phyloP scores from a whole-genome alignment of 1,139 yeast species.

The Pichiaceae sp. region DNA sequence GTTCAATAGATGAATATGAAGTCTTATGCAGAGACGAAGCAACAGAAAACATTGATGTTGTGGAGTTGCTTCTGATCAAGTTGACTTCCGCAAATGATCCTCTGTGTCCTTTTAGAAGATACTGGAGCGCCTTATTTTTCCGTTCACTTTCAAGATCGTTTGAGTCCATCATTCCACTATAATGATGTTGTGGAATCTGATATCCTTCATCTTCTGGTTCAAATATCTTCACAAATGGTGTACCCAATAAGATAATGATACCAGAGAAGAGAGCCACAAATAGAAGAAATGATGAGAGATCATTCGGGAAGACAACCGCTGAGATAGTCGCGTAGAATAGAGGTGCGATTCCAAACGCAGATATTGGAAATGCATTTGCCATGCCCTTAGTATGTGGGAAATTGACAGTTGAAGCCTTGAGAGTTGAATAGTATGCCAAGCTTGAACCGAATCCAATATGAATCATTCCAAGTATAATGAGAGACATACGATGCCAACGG shows the following conservation, averaged over 20 bases:
- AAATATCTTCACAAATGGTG: constrained; percentile 20
- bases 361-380: constrained; percentile 53
- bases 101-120: constrained; percentile 23
- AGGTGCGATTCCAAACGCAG: constrained; percentile 44
- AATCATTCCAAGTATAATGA: constrained; percentile 41
- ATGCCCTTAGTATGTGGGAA: constrained; percentile 64
- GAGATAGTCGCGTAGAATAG: constrained; percentile 29
- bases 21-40: constrained; percentile 5
- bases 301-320: constrained; percentile 33
- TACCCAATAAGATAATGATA: constrained; percentile 17
- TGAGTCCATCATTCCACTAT: constrained; percentile 1
- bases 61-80: constrained; percentile 15
- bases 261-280: constrained; percentile 26
- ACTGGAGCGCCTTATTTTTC: constrained; percentile 14
- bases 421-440: constrained; percentile 52
- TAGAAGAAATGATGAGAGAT: constrained; percentile 30
- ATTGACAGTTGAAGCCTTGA: constrained; percentile 62
- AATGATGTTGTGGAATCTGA: neutral
- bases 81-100: constrained; percentile 27
- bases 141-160: constrained; percentile 1
- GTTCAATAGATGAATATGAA: neutral
- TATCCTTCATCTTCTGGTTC: constrained; percentile 12
- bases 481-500: constrained; percentile 22
- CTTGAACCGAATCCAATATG: constrained; percentile 61
- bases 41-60: constrained; percentile 20